Evolutionary conservation across 306 rosid genomes (phyloP), one percentile per base, ranked within the genome.

Genomic region (Coriaria nepalensis): DNA sequence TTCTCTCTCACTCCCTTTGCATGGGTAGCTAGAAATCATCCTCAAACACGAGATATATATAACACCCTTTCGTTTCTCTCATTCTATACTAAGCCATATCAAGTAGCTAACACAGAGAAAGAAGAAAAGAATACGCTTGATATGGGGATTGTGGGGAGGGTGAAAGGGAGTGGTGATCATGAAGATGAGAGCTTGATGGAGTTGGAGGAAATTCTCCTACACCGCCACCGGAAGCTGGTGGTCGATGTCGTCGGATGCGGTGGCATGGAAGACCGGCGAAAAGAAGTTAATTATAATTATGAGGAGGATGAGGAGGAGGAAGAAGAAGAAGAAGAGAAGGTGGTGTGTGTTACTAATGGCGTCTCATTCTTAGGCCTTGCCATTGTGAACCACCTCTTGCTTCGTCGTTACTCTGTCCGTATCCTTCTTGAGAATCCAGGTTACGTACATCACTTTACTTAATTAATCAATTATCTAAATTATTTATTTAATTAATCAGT

Each of bases 301-400:
- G 8, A 38, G 6, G 59, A 7, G 13, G 60, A 35, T 7, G 12
- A 6, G 15, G 66, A 39, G 10, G 66, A 51, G 7, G 75, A 65
- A 0, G 60, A 51, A 7, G 64, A 37, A 40, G 82, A 53, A n/a
- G n/a, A n/a, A n/a, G n/a, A n/a, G 6, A 61, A 45, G 33, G 50
- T 78, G 15, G 70, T 90, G 3, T 85, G 95, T 49, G 94, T 90
- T 15, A 90, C 98, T 0, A 77, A 92, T 49, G 98, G 95, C 44
- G 85, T 67, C 56, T 85, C 98, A 4, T 76, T 73, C 56, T 55
- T 85, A 12, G 95, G 95, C 8, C 59, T 84, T 32, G 94, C 95
- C 56, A 14, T 90, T 48, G 75, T 82, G 15, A 73, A 73, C 51
- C 68, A 55, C 4, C 98, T 90, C 37, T 52, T 90, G 72, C 55